A percentile compares a stretch with the other conserved stretches of the same genome.
These are phyloP conservation scores for Pythium vanterpoolii DNA, from an alignment of 352 stramenopile genomes.

Conservation along the genomic window DNA sequence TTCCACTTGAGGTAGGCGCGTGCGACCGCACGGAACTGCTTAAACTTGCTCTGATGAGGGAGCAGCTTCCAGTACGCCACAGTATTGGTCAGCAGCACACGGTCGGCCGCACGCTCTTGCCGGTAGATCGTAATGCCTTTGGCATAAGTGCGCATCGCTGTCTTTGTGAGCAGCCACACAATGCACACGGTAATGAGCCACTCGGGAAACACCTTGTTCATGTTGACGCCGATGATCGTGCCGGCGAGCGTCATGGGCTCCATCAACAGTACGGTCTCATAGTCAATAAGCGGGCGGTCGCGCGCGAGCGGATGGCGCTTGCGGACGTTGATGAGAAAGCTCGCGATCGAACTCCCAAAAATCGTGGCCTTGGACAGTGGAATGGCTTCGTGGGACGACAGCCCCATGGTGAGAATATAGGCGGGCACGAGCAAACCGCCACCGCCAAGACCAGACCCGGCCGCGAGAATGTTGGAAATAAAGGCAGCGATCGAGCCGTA, in stretches of 20 bases:
- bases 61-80: constrained; percentile 67
- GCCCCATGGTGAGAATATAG: constrained; percentile 73
- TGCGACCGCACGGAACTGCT: constrained; percentile 63
- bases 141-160: constrained; percentile 50
- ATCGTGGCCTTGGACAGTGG: constrained; percentile 83
- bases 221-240: constrained; percentile 84
- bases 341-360: constrained; percentile 76
- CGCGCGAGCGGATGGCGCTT: constrained; percentile 62
- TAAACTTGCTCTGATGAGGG: constrained; percentile 63
- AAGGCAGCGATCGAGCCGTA: constrained; percentile 64
- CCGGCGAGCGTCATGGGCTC: constrained; percentile 83
- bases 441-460: constrained; percentile 65
- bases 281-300: constrained; percentile 73
- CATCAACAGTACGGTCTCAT: constrained; percentile 83
- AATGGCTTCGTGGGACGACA: constrained; percentile 78
- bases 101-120: constrained; percentile 54
- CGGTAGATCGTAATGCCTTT: constrained; percentile 72
- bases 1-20: constrained; percentile 76
- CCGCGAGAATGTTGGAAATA: constrained; percentile 52
- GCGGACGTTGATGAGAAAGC: constrained; percentile 63
- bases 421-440: constrained; percentile 70
- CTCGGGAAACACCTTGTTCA: constrained; percentile 79
- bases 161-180: constrained; percentile 74
- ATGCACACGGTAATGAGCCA: constrained; percentile 82
- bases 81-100: constrained; percentile 40